phyloP scores from a whole-genome alignment of 495 filamentous ascomycete species.

The Tuber indicum region DNA sequence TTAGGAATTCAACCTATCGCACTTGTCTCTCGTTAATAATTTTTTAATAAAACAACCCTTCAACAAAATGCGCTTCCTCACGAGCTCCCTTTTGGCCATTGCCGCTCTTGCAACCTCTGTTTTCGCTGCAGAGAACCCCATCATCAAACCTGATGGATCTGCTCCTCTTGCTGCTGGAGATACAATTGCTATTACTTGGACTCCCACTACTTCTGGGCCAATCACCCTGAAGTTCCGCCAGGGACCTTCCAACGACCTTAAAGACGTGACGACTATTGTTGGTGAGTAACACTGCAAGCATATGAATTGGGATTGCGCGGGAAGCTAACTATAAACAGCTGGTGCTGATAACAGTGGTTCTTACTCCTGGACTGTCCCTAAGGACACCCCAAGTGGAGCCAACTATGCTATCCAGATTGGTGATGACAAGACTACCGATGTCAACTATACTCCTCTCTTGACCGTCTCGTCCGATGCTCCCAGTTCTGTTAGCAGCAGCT shows the following conservation, averaged over 20 bases:
- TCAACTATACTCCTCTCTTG: conserved; percentile 38
- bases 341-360: conserved; percentile 15
- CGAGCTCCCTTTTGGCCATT: conserved; percentile 48
- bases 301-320: neutral
- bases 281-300: conserved; percentile 17
- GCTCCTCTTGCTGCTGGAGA: conserved; percentile 52
- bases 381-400: conserved; percentile 12
- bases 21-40: conserved; percentile 25
- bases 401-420: conserved; percentile 34
- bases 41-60: conserved; percentile 4
- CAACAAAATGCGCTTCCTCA: conserved; percentile 51
- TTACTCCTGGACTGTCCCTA: conserved; percentile 20
- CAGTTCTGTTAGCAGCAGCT: neutral
- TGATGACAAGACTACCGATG: conserved; percentile 12
- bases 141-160: conserved; percentile 50
- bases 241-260: conserved; percentile 25
- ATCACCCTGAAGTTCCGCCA: conserved; percentile 26
- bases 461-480: conserved; percentile 10
- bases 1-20: conserved; percentile 27
- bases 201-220: conserved; percentile 40
- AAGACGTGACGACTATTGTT: conserved; percentile 20
- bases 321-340: conserved; percentile 18
- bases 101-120: conserved; percentile 49
- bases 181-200: conserved; percentile 57
- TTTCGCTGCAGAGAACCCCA: conserved; percentile 52